These are phyloP conservation scores for Fraxinus angustifolia DNA, from an alignment of 305 asterid species.

Conservation along the genomic window DNA sequence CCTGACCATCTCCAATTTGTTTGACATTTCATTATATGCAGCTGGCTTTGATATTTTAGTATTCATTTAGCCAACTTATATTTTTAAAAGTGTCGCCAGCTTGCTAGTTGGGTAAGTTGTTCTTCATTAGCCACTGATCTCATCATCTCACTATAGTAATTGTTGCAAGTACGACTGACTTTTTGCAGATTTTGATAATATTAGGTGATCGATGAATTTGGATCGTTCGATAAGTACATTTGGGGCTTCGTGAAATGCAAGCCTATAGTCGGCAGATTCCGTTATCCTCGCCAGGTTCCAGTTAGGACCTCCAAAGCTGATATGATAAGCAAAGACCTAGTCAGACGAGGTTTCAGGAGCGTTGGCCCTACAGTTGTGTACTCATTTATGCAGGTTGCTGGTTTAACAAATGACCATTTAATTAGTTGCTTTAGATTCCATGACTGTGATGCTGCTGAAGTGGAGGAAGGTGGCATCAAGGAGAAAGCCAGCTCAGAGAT, in stretches of 20 bases:
- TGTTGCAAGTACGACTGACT: slow-evolving; percentile 8
- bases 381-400: slow-evolving; percentile 52
- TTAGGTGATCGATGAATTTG: slow-evolving; percentile 41
- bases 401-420: slow-evolving; percentile 46
- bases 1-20: slow-evolving; percentile 20
- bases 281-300: slow-evolving; percentile 46
- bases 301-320: slow-evolving; percentile 46
- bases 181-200: slow-evolving; percentile 11
- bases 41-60: not conserved
- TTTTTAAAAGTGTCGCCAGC: not conserved
- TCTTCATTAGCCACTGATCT: not conserved
- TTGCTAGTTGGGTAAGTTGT: not conserved
- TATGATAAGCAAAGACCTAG: slow-evolving; percentile 41
- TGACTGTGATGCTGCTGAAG: slow-evolving; percentile 26
- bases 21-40: slow-evolving; percentile 5
- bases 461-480: slow-evolving; percentile 11
- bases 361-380: slow-evolving; percentile 44
- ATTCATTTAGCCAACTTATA: not conserved
- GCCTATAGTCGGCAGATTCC: slow-evolving; percentile 33
- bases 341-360: slow-evolving; percentile 42
- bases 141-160: not conserved
- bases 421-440: slow-evolving; percentile 44
- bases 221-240: slow-evolving; percentile 43
- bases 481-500: slow-evolving; percentile 8
- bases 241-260: slow-evolving; percentile 49